These are phyloP conservation scores for Anaeromyces robustus DNA, from an alignment of 192 early-diverging fungal genomes.

Conservation along the genomic window DNA sequence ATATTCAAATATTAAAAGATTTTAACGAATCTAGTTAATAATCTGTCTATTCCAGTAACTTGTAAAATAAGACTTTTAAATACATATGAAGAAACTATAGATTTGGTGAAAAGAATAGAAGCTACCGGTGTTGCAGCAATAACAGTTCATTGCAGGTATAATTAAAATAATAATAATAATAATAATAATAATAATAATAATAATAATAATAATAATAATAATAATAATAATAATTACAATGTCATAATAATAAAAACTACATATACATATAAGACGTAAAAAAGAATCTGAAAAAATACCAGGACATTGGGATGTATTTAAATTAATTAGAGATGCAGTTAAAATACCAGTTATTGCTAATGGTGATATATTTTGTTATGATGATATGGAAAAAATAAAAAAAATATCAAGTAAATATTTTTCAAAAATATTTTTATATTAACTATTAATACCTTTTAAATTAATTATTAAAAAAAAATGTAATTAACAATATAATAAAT, in stretches of 20 bases:
- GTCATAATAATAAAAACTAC: neutral
- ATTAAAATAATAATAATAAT: neutral
- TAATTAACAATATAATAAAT: no score
- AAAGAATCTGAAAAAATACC: slow-evolving; percentile 61
- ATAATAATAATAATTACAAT: neutral
- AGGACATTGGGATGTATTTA: slow-evolving; percentile 73
- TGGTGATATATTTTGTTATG: slow-evolving; percentile 63
- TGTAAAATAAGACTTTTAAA: slow-evolving; percentile 74
- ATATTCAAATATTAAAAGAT: no score
- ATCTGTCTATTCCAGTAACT: slow-evolving; percentile 61
- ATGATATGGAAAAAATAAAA: slow-evolving; percentile 43
- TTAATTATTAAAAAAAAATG: no score
- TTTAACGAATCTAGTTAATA: slow-evolving; percentile 50
- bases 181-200: neutral
- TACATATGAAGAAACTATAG: slow-evolving; percentile 59
- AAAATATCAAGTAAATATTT: slow-evolving; percentile 26
- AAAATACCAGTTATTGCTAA: slow-evolving; percentile 74
- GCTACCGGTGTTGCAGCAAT: slow-evolving; percentile 72
- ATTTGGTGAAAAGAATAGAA: slow-evolving; percentile 66
- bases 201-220: neutral
- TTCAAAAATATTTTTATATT: neutral
- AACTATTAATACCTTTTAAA: no score
- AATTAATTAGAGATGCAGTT: slow-evolving; percentile 49
- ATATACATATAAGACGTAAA: no score
- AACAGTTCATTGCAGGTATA: slow-evolving; percentile 72